Percentiles rank a stretch among this genome's conserved stretches.
These are phyloP conservation scores for Candida silvicultrix DNA, from an alignment of 805 yeast species.

Conservation along the genomic window DNA sequence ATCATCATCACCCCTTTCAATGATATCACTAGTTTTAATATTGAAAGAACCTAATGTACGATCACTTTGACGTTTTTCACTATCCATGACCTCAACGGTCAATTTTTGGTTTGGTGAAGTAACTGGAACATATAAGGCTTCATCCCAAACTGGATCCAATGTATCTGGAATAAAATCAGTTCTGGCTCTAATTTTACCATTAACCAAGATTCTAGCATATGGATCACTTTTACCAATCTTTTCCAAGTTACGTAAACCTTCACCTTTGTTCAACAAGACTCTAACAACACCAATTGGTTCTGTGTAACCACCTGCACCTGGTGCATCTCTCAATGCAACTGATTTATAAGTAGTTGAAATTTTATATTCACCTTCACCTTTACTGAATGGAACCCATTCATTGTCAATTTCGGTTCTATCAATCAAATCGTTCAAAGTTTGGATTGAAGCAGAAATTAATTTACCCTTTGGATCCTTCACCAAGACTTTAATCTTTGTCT, in stretches of 20 bases:
- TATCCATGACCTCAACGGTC: conserved; percentile 89
- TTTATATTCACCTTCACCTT: conserved; percentile 67
- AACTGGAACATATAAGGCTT: conserved; percentile 74
- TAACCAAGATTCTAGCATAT: conserved; percentile 71
- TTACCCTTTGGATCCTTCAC: conserved; percentile 57
- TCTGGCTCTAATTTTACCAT: conserved; percentile 71
- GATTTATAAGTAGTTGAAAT: conserved; percentile 81
- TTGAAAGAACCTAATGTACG: conserved; percentile 82
- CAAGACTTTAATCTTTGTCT: conserved; percentile 59
- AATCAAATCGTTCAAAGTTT: conserved; percentile 56
- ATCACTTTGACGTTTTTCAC: conserved; percentile 71
- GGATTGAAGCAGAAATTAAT: conserved; percentile 52
- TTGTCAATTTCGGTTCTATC: conserved; percentile 71
- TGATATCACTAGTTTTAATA: conserved; percentile 58
- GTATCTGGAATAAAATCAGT: conserved; percentile 64
- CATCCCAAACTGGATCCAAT: conserved; percentile 79
- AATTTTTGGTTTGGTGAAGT: conserved; percentile 78
- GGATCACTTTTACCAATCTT: conserved; percentile 91
- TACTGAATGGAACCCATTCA: conserved; percentile 67
- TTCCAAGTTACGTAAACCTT: conserved; percentile 76
- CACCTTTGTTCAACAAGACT: conserved; percentile 62
- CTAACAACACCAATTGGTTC: conserved; percentile 93
- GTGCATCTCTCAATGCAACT: conserved; percentile 60
- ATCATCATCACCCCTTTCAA: conserved; percentile 58
- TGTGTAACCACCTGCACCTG: conserved; percentile 76